Evolutionary conservation across 805 yeast species (phyloP).

Genomic region (Huiozyma naganishii): DNA sequence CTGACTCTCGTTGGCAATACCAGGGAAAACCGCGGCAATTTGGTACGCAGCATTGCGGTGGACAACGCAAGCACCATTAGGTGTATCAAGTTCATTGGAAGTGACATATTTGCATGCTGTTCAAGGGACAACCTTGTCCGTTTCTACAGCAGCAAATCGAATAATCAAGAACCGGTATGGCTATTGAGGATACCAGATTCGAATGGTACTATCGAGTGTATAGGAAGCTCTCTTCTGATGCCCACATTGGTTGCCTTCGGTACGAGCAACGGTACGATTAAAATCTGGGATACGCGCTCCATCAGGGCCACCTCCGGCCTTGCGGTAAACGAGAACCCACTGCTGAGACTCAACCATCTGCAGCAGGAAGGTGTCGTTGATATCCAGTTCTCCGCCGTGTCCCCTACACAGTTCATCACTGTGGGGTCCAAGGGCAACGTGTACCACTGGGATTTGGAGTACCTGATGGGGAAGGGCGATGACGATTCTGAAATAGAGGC

Average conservation of each 20-base stretch:
- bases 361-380: conserved; percentile 19
- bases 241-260: conserved; percentile 24
- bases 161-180: conserved; percentile 8
- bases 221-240: conserved; percentile 16
- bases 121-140: conserved; percentile 13
- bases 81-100: conserved; percentile 15
- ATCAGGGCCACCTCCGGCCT: conserved; percentile 6
- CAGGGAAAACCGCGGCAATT: conserved; percentile 14
- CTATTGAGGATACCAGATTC: conserved; percentile 10
- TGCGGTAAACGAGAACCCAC: conserved; percentile 4
- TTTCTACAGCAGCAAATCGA: no score
- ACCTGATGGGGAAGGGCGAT: conserved; percentile 11
- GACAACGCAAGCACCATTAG: background rate
- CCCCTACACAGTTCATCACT: conserved; percentile 19
- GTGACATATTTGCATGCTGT: conserved; percentile 17
- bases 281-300: conserved; percentile 26
- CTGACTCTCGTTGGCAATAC: conserved; percentile 11
- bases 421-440: conserved; percentile 24
- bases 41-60: conserved; percentile 13
- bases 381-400: conserved; percentile 16
- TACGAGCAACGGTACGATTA: conserved; percentile 19
- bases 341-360: conserved; percentile 16
- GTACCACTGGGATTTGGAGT: conserved; percentile 28
- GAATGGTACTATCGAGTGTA: conserved; percentile 13
- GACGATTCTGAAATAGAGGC: background rate